phyloP scores from a whole-genome alignment of 2,329 filamentous ascomycete genomes.

The Diaporthe destruens region DNA sequence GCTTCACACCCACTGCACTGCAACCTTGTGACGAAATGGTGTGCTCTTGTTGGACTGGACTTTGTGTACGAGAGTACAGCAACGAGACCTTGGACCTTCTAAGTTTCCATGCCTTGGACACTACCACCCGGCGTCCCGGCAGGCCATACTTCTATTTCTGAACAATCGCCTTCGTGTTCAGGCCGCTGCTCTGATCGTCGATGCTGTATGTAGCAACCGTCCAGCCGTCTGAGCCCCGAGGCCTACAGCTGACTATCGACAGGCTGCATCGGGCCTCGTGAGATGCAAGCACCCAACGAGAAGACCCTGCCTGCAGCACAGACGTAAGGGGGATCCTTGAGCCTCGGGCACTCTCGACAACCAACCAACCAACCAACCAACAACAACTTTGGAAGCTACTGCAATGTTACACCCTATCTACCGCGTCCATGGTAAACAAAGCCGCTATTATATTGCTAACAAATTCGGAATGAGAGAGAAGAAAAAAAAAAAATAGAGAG shows the following conservation, averaged over 20 bases:
- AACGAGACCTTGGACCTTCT: not conserved
- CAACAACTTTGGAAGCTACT: too few relatives aligned
- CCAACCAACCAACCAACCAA: constrained; percentile 14
- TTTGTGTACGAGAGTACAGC: not conserved
- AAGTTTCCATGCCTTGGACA: constrained; percentile 7
- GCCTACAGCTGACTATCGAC: constrained; percentile 36
- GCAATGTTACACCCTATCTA: constrained; percentile 30
- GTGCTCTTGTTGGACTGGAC: constrained; percentile 1
- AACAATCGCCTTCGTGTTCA: constrained; percentile 13
- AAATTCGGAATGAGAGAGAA: too few relatives aligned
- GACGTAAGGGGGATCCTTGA: not conserved
- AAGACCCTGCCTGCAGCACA: constrained; percentile 25
- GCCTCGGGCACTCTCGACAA: constrained; percentile 25
- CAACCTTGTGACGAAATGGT: constrained; percentile 38
- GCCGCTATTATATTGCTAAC: constrained; percentile 2
- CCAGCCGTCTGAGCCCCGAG: constrained; percentile 12
- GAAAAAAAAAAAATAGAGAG: too few relatives aligned
- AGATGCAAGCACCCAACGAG: constrained; percentile 15
- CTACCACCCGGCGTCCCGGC: not conserved
- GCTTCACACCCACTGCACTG: constrained; percentile 24
- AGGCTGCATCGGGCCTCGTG: constrained; percentile 35
- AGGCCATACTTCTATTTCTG: constrained; percentile 27
- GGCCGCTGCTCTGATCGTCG: constrained; percentile 2
- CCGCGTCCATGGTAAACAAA: not conserved
- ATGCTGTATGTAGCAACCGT: constrained; percentile 17